These are phyloP conservation scores for Claviceps pusilla DNA, from an alignment of 2,329 filamentous ascomycete genomes.

Conservation along the genomic window DNA sequence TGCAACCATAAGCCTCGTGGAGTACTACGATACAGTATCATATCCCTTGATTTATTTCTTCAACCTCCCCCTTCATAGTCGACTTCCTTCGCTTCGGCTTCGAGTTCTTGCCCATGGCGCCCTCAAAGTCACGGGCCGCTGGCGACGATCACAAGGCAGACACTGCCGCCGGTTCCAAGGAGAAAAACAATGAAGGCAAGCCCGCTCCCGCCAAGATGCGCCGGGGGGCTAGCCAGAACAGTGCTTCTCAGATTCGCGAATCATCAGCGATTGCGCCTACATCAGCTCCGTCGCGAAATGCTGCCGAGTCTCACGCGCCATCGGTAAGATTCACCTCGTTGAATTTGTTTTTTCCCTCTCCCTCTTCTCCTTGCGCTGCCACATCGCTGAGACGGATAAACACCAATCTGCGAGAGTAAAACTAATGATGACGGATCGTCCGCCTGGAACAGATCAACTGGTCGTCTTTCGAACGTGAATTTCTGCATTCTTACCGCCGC, in stretches of 20 bases:
- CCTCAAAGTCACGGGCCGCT: constrained; percentile 28
- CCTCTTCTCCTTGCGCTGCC: background rate
- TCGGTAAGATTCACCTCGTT: constrained; percentile 14
- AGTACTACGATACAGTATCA: background rate
- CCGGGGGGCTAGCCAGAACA: constrained; percentile 37
- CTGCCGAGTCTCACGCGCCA: constrained; percentile 18
- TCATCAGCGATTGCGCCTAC: constrained; percentile 21
- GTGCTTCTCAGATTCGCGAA: constrained; percentile 24
- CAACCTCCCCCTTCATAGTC: background rate
- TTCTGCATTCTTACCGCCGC: constrained; percentile 62
- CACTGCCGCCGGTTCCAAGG: constrained; percentile 21
- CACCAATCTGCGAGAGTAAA: background rate
- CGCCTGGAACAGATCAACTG: constrained; percentile 39
- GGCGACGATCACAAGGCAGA: constrained; percentile 34
- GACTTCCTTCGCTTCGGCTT: background rate
- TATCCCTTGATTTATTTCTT: constrained; percentile 5
- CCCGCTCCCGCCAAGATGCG: constrained; percentile 39
- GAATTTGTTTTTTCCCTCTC: constrained; percentile 2
- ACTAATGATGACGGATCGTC: constrained; percentile 3
- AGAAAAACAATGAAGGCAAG: constrained; percentile 26
- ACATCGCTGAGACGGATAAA: background rate
- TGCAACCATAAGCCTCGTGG: background rate
- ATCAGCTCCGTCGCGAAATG: constrained; percentile 16
- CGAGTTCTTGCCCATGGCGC: constrained; percentile 21
- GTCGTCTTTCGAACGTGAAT: constrained; percentile 49